Conservation (phyloP, 2,329 filamentous ascomycete genomes). For the Dothideomycetes sp. region DNA sequence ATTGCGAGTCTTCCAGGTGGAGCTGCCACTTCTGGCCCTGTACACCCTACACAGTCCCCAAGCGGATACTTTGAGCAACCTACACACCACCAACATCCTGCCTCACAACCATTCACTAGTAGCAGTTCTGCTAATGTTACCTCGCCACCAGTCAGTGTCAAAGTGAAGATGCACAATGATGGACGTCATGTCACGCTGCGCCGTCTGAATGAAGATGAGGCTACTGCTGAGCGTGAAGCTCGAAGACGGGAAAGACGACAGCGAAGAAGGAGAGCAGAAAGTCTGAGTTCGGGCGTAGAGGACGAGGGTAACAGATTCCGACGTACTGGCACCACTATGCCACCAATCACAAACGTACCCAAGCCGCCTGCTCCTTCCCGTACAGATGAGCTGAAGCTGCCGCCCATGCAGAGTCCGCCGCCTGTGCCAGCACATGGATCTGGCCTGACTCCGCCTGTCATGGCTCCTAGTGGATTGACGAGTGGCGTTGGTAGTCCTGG, state of each 20-base stretch:
- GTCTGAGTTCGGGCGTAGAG: conserved; percentile 30
- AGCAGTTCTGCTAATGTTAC: conserved; percentile 18
- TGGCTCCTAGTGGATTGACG: conserved; percentile 20
- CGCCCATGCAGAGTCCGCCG: conserved; percentile 16
- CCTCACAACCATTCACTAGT: neutral
- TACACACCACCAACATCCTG: conserved; percentile 25
- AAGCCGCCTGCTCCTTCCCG: conserved; percentile 17
- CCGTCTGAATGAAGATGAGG: conserved; percentile 53
- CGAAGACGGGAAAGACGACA: conserved; percentile 39
- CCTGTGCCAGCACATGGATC: conserved; percentile 16
- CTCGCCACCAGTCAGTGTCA: conserved; percentile 54
- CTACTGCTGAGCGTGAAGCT: conserved; percentile 49
- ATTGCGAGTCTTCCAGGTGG: conserved; percentile 19
- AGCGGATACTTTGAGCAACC: conserved; percentile 22
- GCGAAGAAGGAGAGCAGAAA: conserved; percentile 21
- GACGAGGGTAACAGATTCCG: conserved; percentile 29
- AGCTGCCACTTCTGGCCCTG: conserved; percentile 17
- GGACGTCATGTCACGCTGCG: conserved; percentile 55
- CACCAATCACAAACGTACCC: conserved; percentile 10
- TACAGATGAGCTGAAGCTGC: conserved; percentile 14
- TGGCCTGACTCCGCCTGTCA: conserved; percentile 13
- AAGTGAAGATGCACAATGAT: conserved; percentile 57
- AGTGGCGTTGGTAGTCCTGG: conserved; percentile 26
- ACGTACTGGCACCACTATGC: conserved; percentile 15
- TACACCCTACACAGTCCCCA: neutral